Base-by-base conservation (phyloP, 805 yeast genomes). In the Maudiozyma bulderi region DNA sequence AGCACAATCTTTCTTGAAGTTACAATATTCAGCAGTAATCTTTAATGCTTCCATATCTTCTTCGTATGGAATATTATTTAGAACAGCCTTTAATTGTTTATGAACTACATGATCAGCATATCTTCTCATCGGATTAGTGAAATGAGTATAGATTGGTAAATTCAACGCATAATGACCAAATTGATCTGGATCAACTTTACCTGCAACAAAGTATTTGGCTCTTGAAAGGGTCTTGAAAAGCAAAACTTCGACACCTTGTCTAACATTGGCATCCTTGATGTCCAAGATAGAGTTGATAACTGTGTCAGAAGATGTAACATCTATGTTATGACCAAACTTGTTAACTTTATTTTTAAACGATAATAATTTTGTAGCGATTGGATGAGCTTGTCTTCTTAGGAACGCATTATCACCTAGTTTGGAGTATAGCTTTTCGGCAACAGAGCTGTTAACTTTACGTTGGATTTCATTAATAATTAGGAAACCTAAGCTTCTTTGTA, bases 1-100 rank as follows among this genome's bases (percentile, higher is more conserved):
- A 2, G 98, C 93, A 65, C 96, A 90, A 61, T 91, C 98, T 63
- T 89, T 87, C 67, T 90, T 89, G 75, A 91, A 93, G 58, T 88
- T 89, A 68, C 97, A 91, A 65, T 89, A 90, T 59, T 91, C 96
- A 9, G 95, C 84, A 33, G 86, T 77, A 58, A 86, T 84, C 59
- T 86, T 84, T 57, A 90, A 71, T 0, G 89, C 72, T 38, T 85
- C 91, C 47, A 79, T 61, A 51, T 82, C 87, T 44, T 77, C 78
- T 15, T 64, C 65, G 40, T 73, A 75, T 13, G 72, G 75, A 8
- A 59, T 51, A 3, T 65, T 67, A 39, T 66, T 68, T 39, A 93
- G 64, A 30, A 83, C 78, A 1, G 80, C 65, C 62, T 86, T 90
- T 56, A 93, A 70, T 69, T 93, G 99, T 58, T 96, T 80, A 62